These are phyloP conservation scores for Lignosus rhinocerotis DNA, from an alignment of 1,284 basidiomycete species.

Conservation along the genomic window DNA sequence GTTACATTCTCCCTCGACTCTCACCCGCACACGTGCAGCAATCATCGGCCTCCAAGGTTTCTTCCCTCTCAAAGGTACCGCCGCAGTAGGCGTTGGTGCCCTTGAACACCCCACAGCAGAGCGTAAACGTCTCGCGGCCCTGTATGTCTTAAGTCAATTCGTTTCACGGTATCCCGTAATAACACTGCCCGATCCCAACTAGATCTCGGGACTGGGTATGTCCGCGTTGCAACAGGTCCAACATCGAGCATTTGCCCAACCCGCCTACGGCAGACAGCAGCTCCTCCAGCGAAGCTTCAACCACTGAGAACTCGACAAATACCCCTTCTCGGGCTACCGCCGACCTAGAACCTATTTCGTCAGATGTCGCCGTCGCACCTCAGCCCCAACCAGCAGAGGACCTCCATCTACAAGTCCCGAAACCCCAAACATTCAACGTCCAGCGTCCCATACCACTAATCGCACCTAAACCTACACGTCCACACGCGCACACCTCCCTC, in stretches of 20 bases:
- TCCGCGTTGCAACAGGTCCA: slow-evolving; percentile 70
- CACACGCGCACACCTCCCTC: slow-evolving; percentile 26
- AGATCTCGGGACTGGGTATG: slow-evolving; percentile 86
- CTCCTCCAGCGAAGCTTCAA: slow-evolving; percentile 1
- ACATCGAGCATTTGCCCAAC: slow-evolving; percentile 72
- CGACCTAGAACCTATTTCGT: neutral
- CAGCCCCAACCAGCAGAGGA: neutral
- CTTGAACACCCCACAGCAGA: slow-evolving; percentile 81
- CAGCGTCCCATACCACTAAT: slow-evolving; percentile 27
- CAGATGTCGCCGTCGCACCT: slow-evolving; percentile 5
- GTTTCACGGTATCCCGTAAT: slow-evolving; percentile 7
- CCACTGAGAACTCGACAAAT: slow-evolving; percentile 6
- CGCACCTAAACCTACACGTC: slow-evolving; percentile 31
- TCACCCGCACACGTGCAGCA: slow-evolving; percentile 43
- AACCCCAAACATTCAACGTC: slow-evolving; percentile 7
- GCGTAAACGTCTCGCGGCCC: slow-evolving; percentile 74
- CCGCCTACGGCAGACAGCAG: slow-evolving; percentile 34
- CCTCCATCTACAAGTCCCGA: slow-evolving; percentile 7
- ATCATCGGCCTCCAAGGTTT: slow-evolving; percentile 91
- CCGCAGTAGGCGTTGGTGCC: slow-evolving; percentile 88
- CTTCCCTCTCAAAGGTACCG: slow-evolving; percentile 87
- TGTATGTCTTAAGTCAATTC: slow-evolving; percentile 50
- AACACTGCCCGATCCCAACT: slow-evolving; percentile 9
- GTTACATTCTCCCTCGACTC: slow-evolving; percentile 14
- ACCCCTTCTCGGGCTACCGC: slow-evolving; percentile 1